Evolutionary conservation across 2,329 filamentous ascomycete species (phyloP), one percentile per base, ranked within the genome.

Genomic region (Coniochaeta pulveracea): DNA sequence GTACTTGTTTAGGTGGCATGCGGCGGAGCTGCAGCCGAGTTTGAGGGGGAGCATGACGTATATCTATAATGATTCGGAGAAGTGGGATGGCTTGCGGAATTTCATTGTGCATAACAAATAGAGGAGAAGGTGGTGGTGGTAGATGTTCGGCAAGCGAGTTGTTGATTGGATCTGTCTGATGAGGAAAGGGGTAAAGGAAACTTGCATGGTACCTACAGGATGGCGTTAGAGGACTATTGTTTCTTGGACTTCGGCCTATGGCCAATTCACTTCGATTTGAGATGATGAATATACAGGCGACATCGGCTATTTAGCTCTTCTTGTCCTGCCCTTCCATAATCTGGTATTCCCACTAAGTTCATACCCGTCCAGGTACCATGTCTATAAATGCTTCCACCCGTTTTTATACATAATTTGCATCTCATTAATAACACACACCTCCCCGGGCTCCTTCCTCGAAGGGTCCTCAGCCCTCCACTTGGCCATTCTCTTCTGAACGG

Each of bases 11-110:
- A 74, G 83, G 47, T 84, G 82, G 72, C 79, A 96, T 61, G 86
- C 91, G 5, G 85, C 93, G 48, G 85, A 83, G 36, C 71, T 98
- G 52, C 91, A 95, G 68, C 76, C 79, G 39, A 95, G 88, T 56
- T 61, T 98, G 66, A 73, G 85, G 55, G 88, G 78, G 60, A 95
- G 86, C 63, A 98, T 98, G 91, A 84, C 76, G 47, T 98, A 98
- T 52, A 94, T 98, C 66, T 98, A 89, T 55, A 69, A 76, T 38
- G 82, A 96, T 56, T 85, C 83, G 42, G 82, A 95, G 50, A 69
- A 82, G 38, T 98, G 89, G 85, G 82, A 93, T 51, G 82, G 80
- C 24, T 64, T 94, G 52, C 66, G 80, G 55, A 96, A 80, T 44
- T 76, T 96, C 48, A 49, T 94, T 14, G 80, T 85, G 70, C 81